These are phyloP conservation scores for Lagerstroemia speciosa DNA, from an alignment of 345 rosid genomes.

Conservation along the genomic window DNA sequence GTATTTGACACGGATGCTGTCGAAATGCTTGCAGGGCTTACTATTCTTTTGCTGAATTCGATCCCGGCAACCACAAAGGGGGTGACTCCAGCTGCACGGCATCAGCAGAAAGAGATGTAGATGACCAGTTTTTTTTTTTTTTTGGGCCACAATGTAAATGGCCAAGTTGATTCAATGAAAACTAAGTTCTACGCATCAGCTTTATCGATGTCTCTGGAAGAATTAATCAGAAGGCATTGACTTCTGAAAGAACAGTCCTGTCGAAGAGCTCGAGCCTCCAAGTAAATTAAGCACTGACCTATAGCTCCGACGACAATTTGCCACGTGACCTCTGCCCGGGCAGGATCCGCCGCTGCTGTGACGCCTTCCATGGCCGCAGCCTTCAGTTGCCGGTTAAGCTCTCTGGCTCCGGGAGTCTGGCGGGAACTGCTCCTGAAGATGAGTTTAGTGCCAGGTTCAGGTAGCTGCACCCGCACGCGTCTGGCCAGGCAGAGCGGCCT, in stretches of 20 bases:
- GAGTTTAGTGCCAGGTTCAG: slow-evolving; percentile 20
- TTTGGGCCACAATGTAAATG: too few species aligned
- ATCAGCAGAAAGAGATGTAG: not conserved
- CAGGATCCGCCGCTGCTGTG: slow-evolving; percentile 31
- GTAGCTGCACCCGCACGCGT: not conserved
- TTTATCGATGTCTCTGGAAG: too few species aligned
- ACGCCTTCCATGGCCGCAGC: slow-evolving; percentile 27
- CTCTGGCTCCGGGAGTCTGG: slow-evolving; percentile 10
- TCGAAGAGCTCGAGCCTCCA: not conserved
- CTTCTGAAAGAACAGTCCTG: too few species aligned
- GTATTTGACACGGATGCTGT: not conserved
- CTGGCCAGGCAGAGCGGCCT: slow-evolving; percentile 5
- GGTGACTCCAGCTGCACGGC: slow-evolving; percentile 56
- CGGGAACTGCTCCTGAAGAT: slow-evolving; percentile 9
- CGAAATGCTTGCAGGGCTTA: slow-evolving; percentile 7
- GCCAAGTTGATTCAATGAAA: too few species aligned
- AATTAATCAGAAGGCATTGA: too few species aligned
- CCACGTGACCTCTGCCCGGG: slow-evolving; percentile 52
- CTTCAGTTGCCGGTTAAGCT: slow-evolving; percentile 3
- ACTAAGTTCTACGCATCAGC: too few species aligned
- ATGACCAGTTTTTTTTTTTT: too few species aligned
- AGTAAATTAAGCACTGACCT: slow-evolving; percentile 27
- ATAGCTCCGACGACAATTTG: slow-evolving; percentile 62
- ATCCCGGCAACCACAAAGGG: slow-evolving; percentile 84
- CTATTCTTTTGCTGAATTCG: slow-evolving; percentile 90